These are phyloP conservation scores for Aspergillus udagawae DNA, from an alignment of 2,329 filamentous ascomycete species.

Conservation along the genomic window DNA sequence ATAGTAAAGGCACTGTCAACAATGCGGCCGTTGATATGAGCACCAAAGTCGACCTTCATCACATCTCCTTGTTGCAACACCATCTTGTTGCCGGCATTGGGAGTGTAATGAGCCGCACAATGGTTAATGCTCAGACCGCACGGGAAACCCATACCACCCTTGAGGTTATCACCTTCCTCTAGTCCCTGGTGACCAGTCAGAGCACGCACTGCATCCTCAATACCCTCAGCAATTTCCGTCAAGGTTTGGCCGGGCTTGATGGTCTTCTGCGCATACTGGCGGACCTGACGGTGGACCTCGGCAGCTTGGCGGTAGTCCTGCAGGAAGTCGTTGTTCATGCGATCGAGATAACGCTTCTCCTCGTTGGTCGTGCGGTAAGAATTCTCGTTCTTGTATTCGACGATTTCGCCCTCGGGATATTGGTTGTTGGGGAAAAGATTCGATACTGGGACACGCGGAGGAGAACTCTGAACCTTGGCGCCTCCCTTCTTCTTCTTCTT, in stretches of 20 bases:
- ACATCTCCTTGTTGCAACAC: conserved; percentile 63
- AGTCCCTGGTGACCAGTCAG: conserved; percentile 73
- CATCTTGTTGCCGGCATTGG: conserved; percentile 81
- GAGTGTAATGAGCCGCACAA: conserved; percentile 81
- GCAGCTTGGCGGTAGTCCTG: conserved; percentile 77
- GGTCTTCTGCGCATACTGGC: conserved; percentile 74
- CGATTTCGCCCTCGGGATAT: conserved; percentile 75
- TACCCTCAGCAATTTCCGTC: conserved; percentile 80
- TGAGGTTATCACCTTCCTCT: conserved; percentile 71
- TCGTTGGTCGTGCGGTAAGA: conserved; percentile 74
- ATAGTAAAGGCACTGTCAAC: conserved; percentile 70
- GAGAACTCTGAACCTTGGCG: conserved; percentile 69
- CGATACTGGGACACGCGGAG: conserved; percentile 69
- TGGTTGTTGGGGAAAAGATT: conserved; percentile 67
- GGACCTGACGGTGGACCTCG: conserved; percentile 85
- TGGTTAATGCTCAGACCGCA: conserved; percentile 80
- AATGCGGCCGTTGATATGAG: conserved; percentile 67
- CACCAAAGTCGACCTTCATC: conserved; percentile 70
- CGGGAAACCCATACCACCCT: conserved; percentile 81
- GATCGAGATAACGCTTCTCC: conserved; percentile 79
- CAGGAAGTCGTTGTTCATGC: conserved; percentile 74
- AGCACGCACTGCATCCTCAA: conserved; percentile 75
- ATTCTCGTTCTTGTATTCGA: conserved; percentile 75
- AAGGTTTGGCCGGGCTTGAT: conserved; percentile 78
- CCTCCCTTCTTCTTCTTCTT: conserved; percentile 63